Base-by-base conservation (phyloP, 192 early-diverging fungal species). In the Geosiphon pyriformis region DNA sequence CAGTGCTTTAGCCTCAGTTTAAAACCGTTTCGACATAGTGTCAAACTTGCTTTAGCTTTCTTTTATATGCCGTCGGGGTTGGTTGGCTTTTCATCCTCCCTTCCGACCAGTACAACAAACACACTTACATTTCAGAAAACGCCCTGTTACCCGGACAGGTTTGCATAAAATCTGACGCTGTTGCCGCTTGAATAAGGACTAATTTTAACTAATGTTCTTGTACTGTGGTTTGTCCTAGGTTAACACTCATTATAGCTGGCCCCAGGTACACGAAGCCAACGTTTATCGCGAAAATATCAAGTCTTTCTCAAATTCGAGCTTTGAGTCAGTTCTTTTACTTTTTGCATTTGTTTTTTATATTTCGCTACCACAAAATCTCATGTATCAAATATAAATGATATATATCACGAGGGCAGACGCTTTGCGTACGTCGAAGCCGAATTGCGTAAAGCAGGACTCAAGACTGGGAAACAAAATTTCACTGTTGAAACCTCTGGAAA, bases 81-180 rank as follows among this genome's bases (percentile, higher is more conserved):
- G 51, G 74, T 42, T 90, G 88, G 88, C 70, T 90, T 8, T 72
- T 90, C 23, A 69, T 80, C 30, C 70, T 92, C 20, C 88, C 90
- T 10, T 76, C 80, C 37, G 77, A 82, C 52, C 70, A 60, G n/a
- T 84, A 87, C 59, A 86, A 80, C 53, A 85, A 85, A 57, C 34
- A 66, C 29, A 86, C 84, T 0, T 92, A 92, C 70, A 76, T 89
- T 30, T 90, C 88, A 0, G 90, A 92, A 70, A 92, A 90, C 62
- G 90, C 90, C 4, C 79, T 92, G 65, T 72, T 90, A 46, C 87
- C 88, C 17, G 85, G 82, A 42, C 83, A 86, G 70, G 90, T 85
- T 70, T 20, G 70, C 47, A 12, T 47, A 15, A 54, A 23, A n/a
- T 18, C 53, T n/a, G n/a, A n/a, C n/a, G n/a, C n/a, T n/a, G 18